These are phyloP conservation scores for Sordaria brevicollis DNA, from an alignment of 495 filamentous ascomycete species.

Conservation along the genomic window DNA sequence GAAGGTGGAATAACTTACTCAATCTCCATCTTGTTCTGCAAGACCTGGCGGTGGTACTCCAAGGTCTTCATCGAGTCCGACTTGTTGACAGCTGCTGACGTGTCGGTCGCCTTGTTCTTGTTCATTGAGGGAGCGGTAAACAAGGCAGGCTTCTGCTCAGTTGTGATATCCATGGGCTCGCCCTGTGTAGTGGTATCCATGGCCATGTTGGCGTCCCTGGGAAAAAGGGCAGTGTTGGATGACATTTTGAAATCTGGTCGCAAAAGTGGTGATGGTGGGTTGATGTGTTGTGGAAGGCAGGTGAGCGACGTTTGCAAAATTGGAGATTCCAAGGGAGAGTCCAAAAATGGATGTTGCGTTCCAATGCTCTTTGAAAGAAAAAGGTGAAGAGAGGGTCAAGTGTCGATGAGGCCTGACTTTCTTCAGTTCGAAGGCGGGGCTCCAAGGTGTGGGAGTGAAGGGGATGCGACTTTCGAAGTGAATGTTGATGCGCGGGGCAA, in stretches of 20 bases:
- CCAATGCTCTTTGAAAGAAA: not conserved
- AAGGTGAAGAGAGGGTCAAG: not conserved
- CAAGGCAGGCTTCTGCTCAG: slow-evolving; percentile 6
- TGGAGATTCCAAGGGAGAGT: too few species aligned
- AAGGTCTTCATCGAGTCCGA: slow-evolving; percentile 45
- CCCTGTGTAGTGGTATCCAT: slow-evolving; percentile 12
- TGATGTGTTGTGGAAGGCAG: not conserved
- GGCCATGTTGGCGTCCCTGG: slow-evolving; percentile 48
- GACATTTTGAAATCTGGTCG: slow-evolving; percentile 18
- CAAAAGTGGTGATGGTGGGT: not conserved
- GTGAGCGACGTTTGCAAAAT: not conserved
- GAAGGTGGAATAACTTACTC: slow-evolving; percentile 40
- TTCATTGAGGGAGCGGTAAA: slow-evolving; percentile 1
- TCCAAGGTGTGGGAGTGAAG: not conserved
- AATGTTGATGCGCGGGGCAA: not conserved
- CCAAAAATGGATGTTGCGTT: not conserved
- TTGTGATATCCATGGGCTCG: slow-evolving; percentile 8
- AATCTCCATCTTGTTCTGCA: slow-evolving; percentile 63
- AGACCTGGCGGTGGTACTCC: slow-evolving; percentile 70
- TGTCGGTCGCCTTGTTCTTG: slow-evolving; percentile 11
- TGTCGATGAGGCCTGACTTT: not conserved
- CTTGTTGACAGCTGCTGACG: slow-evolving; percentile 24
- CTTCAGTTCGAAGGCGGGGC: not conserved
- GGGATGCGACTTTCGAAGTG: not conserved
- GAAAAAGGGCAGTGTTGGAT: slow-evolving; percentile 37